These are phyloP conservation scores for Serendipita sp. DNA, from an alignment of 768 basidiomycete species.

Conservation along the genomic window DNA sequence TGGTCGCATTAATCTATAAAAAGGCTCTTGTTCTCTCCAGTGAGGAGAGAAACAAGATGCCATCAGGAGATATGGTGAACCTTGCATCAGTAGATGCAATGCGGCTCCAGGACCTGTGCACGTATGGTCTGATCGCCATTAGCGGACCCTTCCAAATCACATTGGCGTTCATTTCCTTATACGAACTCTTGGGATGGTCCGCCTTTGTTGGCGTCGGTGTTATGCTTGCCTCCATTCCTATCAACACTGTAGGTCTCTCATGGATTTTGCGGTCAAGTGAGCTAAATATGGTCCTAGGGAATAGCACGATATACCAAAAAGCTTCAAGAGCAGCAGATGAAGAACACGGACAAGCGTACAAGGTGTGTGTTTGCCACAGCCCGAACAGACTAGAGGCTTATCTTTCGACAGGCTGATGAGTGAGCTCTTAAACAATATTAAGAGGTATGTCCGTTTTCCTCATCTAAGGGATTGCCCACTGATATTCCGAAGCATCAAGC, in stretches of 20 bases:
- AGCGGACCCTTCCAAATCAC: constrained; percentile 79
- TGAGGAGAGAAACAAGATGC: constrained; percentile 56
- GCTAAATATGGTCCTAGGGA: constrained; percentile 9
- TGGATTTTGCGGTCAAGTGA: constrained; percentile 7
- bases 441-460: constrained; percentile 30
- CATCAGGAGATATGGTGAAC: constrained; percentile 88
- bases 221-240: constrained; percentile 68
- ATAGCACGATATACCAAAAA: constrained; percentile 55
- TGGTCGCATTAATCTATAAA: constrained; percentile 70
- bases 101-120: constrained; percentile 63
- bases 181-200: constrained; percentile 80
- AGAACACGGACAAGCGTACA: constrained; percentile 71
- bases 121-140: constrained; percentile 68
- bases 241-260: constrained; percentile 36
- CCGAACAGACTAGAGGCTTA: background rate
- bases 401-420: constrained; percentile 46
- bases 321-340: constrained; percentile 85
- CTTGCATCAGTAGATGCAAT: constrained; percentile 79
- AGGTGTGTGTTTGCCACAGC: constrained; percentile 15
- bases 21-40: constrained; percentile 78
- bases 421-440: constrained; percentile 84
- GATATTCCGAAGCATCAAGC: constrained; percentile 52
- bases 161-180: constrained; percentile 79
- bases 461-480: background rate
- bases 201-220: constrained; percentile 79